A percentile compares a stretch with the other conserved stretches of the same genome.
These are phyloP conservation scores for Solanum pimpinellifolium DNA, from an alignment of 257 asterid genomes.

Conservation along the genomic window DNA sequence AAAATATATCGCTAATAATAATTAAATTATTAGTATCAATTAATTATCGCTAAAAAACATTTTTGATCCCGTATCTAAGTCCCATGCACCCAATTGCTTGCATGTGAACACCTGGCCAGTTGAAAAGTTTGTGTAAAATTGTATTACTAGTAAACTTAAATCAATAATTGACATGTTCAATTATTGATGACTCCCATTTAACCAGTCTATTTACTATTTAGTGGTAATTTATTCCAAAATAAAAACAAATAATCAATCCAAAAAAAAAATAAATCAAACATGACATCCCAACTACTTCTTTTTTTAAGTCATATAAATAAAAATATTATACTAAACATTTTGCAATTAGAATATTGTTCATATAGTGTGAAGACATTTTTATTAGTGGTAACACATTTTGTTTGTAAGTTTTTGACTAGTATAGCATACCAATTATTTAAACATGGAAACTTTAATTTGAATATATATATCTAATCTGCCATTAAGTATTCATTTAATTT, in stretches of 20 bases:
- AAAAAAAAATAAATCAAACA: neutral
- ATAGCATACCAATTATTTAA: neutral
- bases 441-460: neutral
- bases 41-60: neutral
- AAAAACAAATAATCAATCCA: neutral
- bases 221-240: neutral
- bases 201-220: neutral
- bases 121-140: neutral
- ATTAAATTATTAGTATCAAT: too few species aligned
- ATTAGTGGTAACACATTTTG: neutral
- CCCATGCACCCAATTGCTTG: neutral
- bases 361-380: neutral
- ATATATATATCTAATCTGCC: neutral
- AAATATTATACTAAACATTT: neutral
- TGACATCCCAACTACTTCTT: neutral
- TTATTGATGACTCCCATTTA: neutral
- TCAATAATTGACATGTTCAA: neutral
- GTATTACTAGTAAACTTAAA: neutral
- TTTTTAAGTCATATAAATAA: neutral
- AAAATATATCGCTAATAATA: fast-evolving
- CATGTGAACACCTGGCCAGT: neutral
- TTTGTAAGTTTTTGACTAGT: neutral
- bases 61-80: neutral
- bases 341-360: neutral
- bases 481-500: neutral